phyloP scores from a whole-genome alignment of 345 rosid species.

The Limnanthes douglasii region DNA sequence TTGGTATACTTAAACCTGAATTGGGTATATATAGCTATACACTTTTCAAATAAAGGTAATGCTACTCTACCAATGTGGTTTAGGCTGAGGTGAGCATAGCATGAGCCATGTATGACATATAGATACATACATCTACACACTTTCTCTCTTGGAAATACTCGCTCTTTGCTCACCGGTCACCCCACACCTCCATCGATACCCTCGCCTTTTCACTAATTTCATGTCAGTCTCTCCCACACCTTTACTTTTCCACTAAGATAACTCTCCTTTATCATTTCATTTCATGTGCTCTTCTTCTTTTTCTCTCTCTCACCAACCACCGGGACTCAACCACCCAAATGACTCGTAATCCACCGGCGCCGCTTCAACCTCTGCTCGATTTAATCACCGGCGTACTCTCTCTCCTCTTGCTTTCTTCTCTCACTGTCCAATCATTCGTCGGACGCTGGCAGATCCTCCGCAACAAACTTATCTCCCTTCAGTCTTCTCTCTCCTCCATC shows the following conservation, averaged over 20 bases:
- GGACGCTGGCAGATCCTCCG: slow-evolving; percentile 72
- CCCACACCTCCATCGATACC: too few species aligned
- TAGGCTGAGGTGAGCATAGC: too few species aligned
- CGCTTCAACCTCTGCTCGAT: slow-evolving; percentile 51
- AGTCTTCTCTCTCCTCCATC: slow-evolving; percentile 32
- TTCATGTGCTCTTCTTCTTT: slow-evolving; percentile 5
- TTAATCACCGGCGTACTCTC: slow-evolving; percentile 44
- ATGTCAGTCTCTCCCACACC: too few species aligned
- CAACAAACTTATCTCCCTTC: slow-evolving; percentile 39
- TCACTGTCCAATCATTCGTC: slow-evolving; percentile 41
- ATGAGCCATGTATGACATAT: too few species aligned
- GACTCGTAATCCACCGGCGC: slow-evolving; percentile 12
- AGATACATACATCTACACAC: too few species aligned
- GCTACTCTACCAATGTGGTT: too few species aligned
- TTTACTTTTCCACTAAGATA: slow-evolving; percentile 11
- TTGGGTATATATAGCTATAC: too few species aligned
- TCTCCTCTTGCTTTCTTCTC: slow-evolving; percentile 41
- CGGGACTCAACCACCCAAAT: slow-evolving; percentile 7
- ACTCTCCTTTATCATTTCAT: not conserved
- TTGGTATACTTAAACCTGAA: too few species aligned
- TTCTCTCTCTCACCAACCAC: slow-evolving; percentile 15
- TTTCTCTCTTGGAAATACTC: too few species aligned
- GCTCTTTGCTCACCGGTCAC: too few species aligned
- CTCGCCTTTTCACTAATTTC: too few species aligned
- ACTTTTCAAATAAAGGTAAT: too few species aligned